Evolutionary conservation across 768 basidiomycete species (phyloP), one percentile per base, ranked within the genome.

Genomic region (Tephrocybe sp.): DNA sequence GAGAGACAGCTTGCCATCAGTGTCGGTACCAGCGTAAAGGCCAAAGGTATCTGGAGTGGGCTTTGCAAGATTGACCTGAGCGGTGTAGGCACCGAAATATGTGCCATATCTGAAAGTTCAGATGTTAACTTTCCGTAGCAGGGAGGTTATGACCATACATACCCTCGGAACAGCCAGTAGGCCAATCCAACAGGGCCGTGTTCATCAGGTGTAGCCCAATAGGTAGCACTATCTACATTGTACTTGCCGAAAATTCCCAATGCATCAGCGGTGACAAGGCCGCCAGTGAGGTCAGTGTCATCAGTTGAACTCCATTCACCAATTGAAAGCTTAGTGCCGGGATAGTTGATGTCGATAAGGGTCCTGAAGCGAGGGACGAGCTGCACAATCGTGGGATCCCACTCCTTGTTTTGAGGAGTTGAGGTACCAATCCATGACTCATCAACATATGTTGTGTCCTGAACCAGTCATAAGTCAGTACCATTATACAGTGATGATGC

Each of bases 81-180:
- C 72, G 50, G 70, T 76, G 11, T 62, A 60, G 57, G 56, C 62
- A 19, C 78, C 79, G 55, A 82, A 82, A 58, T 62, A 64, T 0
- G 68, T 70, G 11, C 77, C 78, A 51, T 73, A 72, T 22, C 78
- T 79, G 44, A 9, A 35, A 23, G 19, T 32, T 32, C 26, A 26
- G 26, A 26, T 26, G 41, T 20, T 10, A 12, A 17, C 45, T 35
- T 5, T 12, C 6, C 22, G 17, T 32, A 14, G 19, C 10, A 34
- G 7, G 14, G 2, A 17, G 45, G 0, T 30, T 45, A 50, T 19
- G 6, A 30, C 10, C 35, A 17, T 23, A 52, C 68, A 14, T 57
- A 79, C 77, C 79, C 79, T 67, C 79, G 66, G 65, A 66, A 82
- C 5, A 82, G 65, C 79, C 79, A 82, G 59, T 74, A 82, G 31